These are phyloP conservation scores for Saccharomyces jurei DNA, from an alignment of 805 yeast species.

Conservation along the genomic window DNA sequence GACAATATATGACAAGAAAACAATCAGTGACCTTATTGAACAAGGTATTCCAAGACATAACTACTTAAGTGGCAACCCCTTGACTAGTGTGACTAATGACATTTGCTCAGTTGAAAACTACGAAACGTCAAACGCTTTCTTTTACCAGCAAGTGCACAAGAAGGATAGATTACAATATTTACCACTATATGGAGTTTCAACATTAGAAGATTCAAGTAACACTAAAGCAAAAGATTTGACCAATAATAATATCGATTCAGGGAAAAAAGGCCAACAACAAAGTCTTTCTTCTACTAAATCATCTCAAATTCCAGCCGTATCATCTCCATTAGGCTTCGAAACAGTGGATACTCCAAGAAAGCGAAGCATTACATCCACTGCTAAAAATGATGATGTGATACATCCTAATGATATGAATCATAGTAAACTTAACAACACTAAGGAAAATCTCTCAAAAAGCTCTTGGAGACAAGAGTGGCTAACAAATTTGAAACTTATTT, in stretches of 20 bases:
- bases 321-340: background rate
- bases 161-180: slow-evolving; percentile 13
- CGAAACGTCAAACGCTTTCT: slow-evolving; percentile 18
- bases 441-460: slow-evolving; percentile 2
- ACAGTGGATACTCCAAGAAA: background rate
- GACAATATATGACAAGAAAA: slow-evolving; percentile 4
- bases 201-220: background rate
- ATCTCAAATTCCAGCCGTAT: background rate
- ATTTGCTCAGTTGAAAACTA: slow-evolving; percentile 23
- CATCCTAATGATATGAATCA: background rate
- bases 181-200: slow-evolving; percentile 5
- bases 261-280: background rate
- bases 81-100: slow-evolving; percentile 24
- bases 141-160: slow-evolving; percentile 20
- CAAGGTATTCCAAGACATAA: slow-evolving; percentile 18
- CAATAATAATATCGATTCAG: background rate
- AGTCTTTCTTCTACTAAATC: background rate
- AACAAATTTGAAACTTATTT: slow-evolving; percentile 8
- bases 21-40: slow-evolving; percentile 11
- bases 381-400: background rate
- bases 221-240: background rate
- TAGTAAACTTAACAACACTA: background rate
- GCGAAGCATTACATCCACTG: background rate
- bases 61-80: slow-evolving; percentile 10
- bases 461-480: slow-evolving; percentile 12